Conservation (phyloP, 345 rosid genomes). For the Pugionium cornutum region DNA sequence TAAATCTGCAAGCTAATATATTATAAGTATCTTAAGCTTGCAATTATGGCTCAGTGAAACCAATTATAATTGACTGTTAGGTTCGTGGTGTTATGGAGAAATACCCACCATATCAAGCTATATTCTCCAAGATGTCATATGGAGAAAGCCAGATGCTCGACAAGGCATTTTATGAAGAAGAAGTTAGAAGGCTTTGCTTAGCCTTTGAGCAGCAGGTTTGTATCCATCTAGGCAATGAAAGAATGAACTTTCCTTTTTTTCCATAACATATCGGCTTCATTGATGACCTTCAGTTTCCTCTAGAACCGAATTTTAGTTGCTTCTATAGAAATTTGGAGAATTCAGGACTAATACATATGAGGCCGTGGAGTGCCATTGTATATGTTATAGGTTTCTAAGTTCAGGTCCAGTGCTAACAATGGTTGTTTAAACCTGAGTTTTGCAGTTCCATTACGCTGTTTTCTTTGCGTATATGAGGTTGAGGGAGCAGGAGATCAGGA, state of each 20-base stretch:
- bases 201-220: constrained; percentile 96
- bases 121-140: constrained; percentile 80
- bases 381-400: too few species aligned
- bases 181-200: constrained; percentile 96
- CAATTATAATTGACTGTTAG: constrained; percentile 36
- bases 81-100: constrained; percentile 93
- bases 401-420: background rate
- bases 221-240: constrained; percentile 1
- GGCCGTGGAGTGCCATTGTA: too few species aligned
- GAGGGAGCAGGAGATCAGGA: constrained; percentile 98
- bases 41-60: background rate
- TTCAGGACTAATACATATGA: background rate
- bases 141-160: constrained; percentile 99
- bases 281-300: too few species aligned
- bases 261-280: too few species aligned
- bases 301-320: too few species aligned
- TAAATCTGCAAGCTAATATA: constrained; percentile 25
- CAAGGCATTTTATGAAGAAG: constrained; percentile 97
- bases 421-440: constrained; percentile 17
- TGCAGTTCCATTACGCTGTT: constrained; percentile 90
- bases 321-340: background rate
- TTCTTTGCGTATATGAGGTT: constrained; percentile 96
- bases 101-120: constrained; percentile 89
- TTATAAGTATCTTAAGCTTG: background rate
- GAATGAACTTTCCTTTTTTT: background rate